Evolutionary conservation across 805 yeast species (phyloP), one percentile per base, ranked within the genome.

Genomic region (Candida endomychidarum): DNA sequence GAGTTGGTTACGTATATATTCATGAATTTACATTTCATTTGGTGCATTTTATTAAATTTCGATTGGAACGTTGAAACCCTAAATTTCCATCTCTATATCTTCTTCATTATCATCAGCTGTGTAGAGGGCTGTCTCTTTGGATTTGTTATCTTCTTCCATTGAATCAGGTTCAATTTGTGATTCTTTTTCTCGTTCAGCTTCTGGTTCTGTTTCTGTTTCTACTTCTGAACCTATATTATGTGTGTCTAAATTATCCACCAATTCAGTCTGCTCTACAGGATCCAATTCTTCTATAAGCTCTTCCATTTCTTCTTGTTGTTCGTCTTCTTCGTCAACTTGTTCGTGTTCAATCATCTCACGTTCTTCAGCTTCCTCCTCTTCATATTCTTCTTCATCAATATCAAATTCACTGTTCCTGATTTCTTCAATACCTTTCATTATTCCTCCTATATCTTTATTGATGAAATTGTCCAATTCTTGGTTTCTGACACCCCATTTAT

Each of bases 401-500:
- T 40, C 48, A 16, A 49, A 53, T 19, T 33, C 49, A n/a, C 44
- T 49, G 6, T 51, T 46, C 34, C 55, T 56, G 35, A 64, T 58
- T 20, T 52, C 51, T 15, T 56, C 58, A 9, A 66, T 62, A 12
- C 58, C 61, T 5, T 47, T 50, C 7, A 65, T 41, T 1, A 63
- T 53, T n/a, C 40, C 44, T 1, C 46, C 37, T 27, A 68, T 52
- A 28, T 57, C 57, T 2, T 49, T 50, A 4, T 52, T 47, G 34
- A 69, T 37, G 39, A 69, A 68, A 29, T 52, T 52, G 11, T 54
- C 50, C 41, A 69, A 54, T 9, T 49, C 48, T 15, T 53, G 43
- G 43, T 65, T 69, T 32, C 71, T 50, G 8, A 51, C 34, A 11
- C 53, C 54, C 74, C 74, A 69, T 42, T 60, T 60, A 37, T 48